These are phyloP conservation scores for Talaromyces funiculosus DNA, from an alignment of 2,329 filamentous ascomycete genomes.

Conservation along the genomic window DNA sequence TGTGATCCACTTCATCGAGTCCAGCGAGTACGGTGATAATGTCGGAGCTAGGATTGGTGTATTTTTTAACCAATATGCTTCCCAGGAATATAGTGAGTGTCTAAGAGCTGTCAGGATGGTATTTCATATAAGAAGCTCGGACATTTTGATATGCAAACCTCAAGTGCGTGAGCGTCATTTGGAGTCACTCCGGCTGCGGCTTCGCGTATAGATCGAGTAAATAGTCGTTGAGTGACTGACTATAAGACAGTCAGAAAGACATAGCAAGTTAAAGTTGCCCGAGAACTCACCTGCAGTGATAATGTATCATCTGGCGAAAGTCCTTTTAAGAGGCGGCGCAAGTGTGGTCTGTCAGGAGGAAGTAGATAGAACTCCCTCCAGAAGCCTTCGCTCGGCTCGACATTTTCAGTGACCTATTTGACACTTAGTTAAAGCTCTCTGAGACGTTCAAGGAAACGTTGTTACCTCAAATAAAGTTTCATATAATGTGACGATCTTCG, in stretches of 20 bases:
- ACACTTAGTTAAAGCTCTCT: not conserved
- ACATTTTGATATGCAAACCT: constrained; percentile 51
- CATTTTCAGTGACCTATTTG: constrained; percentile 24
- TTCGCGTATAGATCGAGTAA: constrained; percentile 64
- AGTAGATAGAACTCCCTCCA: constrained; percentile 95
- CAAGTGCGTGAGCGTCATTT: constrained; percentile 72
- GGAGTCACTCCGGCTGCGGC: constrained; percentile 57
- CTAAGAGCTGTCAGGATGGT: constrained; percentile 41
- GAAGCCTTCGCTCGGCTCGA: constrained; percentile 78
- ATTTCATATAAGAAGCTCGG: not conserved
- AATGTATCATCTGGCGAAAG: constrained; percentile 70
- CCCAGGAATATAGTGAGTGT: constrained; percentile 85
- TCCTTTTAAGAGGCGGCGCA: constrained; percentile 64
- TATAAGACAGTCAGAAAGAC: constrained; percentile 23
- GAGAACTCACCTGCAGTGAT: constrained; percentile 56
- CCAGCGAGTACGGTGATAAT: constrained; percentile 86
- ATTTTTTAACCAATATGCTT: constrained; percentile 77
- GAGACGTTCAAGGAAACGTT: not conserved
- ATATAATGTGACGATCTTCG: constrained; percentile 89
- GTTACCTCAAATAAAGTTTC: constrained; percentile 65
- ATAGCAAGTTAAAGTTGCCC: not conserved
- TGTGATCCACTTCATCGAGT: constrained; percentile 76
- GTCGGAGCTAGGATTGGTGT: constrained; percentile 91
- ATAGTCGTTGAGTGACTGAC: constrained; percentile 69
- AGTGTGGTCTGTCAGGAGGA: constrained; percentile 64